A percentile compares a stretch with the other conserved stretches of the same genome.
phyloP scores from a whole-genome alignment of 2,329 filamentous ascomycete genomes.

The Neonectria hederae region DNA sequence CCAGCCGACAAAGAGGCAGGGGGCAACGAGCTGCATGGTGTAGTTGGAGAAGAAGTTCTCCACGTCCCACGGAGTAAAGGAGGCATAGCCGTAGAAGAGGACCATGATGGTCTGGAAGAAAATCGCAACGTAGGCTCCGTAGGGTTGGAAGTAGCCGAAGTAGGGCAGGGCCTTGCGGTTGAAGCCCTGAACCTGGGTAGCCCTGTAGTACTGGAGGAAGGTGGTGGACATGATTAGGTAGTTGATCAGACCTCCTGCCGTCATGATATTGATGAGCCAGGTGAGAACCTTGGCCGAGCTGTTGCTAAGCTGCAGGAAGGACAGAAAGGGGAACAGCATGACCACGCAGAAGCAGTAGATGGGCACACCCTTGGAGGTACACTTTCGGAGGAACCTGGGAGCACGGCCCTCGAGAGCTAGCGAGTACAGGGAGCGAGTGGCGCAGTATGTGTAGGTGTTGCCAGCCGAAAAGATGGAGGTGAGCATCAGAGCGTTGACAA shows the following conservation, averaged over 20 bases:
- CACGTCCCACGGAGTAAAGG: constrained; percentile 60
- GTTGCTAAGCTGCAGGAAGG: constrained; percentile 61
- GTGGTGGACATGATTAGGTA: constrained; percentile 64
- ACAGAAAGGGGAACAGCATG: constrained; percentile 63
- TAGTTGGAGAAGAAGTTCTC: constrained; percentile 63
- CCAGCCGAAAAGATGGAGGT: constrained; percentile 58
- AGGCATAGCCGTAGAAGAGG: constrained; percentile 65
- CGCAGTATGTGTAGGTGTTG: constrained; percentile 63
- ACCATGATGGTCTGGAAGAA: constrained; percentile 55
- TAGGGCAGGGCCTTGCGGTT: constrained; percentile 66
- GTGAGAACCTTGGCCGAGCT: constrained; percentile 60
- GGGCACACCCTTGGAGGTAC: constrained; percentile 68
- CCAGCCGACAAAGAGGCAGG: constrained; percentile 66
- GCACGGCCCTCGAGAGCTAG: constrained; percentile 61
- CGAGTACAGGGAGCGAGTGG: constrained; percentile 60
- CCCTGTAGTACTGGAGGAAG: constrained; percentile 60
- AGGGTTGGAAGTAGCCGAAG: constrained; percentile 67
- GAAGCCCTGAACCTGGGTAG: constrained; percentile 61
- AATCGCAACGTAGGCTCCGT: constrained; percentile 60
- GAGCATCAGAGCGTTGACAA: constrained; percentile 64
- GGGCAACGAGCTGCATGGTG: constrained; percentile 64
- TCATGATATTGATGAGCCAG: constrained; percentile 66
- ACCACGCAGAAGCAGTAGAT: constrained; percentile 65
- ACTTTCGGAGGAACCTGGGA: constrained; percentile 63
- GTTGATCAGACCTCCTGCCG: constrained; percentile 68